Conservation (phyloP, 371 early-diverging fungal genomes). For the Mortierella sp. region DNA sequence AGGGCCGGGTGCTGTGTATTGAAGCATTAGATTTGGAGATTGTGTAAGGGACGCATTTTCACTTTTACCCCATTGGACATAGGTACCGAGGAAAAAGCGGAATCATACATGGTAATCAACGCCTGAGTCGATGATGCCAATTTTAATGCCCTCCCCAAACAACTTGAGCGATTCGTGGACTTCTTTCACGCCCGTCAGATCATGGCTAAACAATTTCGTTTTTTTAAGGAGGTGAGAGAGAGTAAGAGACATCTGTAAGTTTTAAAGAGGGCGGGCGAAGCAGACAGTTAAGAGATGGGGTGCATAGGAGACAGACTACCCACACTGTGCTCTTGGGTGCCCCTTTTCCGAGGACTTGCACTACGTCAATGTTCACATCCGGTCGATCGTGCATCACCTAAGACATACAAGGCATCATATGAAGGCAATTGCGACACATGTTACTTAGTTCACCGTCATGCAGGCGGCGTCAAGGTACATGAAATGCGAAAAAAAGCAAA, state of each 20-base stretch:
- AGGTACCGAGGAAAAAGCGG: background rate
- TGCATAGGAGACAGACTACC: background rate
- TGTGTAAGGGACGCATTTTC: no score
- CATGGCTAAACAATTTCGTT: no score
- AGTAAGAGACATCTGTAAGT: background rate
- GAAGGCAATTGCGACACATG: no score
- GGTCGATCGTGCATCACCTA: slow-evolving; percentile 49
- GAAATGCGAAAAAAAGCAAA: background rate
- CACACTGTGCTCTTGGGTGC: slow-evolving; percentile 17
- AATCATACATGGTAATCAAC: slow-evolving; percentile 42
- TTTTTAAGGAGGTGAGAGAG: background rate
- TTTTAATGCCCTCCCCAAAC: slow-evolving; percentile 47
- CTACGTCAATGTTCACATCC: slow-evolving; percentile 3
- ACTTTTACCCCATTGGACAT: background rate
- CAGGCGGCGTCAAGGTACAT: background rate
- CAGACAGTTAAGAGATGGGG: background rate
- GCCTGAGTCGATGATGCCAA: slow-evolving; percentile 52
- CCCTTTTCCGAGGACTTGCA: slow-evolving; percentile 1
- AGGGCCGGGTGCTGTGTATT: slow-evolving; percentile 59
- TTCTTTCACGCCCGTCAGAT: slow-evolving; percentile 34
- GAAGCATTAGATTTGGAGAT: background rate
- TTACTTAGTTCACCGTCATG: no score
- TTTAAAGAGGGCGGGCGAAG: background rate
- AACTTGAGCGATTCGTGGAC: slow-evolving; percentile 38
- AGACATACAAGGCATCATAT: no score